Evolutionary conservation across 495 filamentous ascomycete species (phyloP).

Genomic region (Tuber umbilicatum): DNA sequence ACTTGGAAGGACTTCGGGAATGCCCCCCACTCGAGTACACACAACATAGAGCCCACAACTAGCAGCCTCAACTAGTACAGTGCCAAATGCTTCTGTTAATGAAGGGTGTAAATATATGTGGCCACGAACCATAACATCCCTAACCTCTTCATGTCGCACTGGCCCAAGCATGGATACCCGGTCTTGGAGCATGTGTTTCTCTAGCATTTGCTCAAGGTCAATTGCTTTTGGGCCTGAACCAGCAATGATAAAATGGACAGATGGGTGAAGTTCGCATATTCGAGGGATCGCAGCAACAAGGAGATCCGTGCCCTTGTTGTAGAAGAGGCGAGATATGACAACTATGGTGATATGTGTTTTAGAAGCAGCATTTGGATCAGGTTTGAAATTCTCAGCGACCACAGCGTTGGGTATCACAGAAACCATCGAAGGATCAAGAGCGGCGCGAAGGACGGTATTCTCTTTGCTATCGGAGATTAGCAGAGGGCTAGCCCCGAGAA

Average conservation of each 20-base stretch:
- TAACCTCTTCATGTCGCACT: slow-evolving; percentile 89
- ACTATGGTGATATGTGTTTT: slow-evolving; percentile 72
- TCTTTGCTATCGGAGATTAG: slow-evolving; percentile 64
- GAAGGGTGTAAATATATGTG: slow-evolving; percentile 95
- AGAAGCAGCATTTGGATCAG: slow-evolving; percentile 45
- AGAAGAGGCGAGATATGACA: slow-evolving; percentile 93
- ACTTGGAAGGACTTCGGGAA: slow-evolving; percentile 85
- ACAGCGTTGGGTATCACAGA: slow-evolving; percentile 97
- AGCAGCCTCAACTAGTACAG: slow-evolving; percentile 93
- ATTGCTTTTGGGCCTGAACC: slow-evolving; percentile 94
- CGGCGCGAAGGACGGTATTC: slow-evolving; percentile 91
- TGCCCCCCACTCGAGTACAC: slow-evolving; percentile 90
- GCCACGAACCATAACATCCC: slow-evolving; percentile 96
- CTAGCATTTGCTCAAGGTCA: slow-evolving; percentile 95
- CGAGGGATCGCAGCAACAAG: slow-evolving; percentile 89
- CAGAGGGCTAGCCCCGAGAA: slow-evolving; percentile 14
- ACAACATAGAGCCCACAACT: slow-evolving; percentile 94
- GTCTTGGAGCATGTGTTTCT: slow-evolving; percentile 90
- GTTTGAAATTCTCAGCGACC: slow-evolving; percentile 90
- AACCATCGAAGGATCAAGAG: slow-evolving; percentile 90
- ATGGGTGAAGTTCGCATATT: slow-evolving; percentile 77
- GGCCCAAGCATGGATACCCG: slow-evolving; percentile 85
- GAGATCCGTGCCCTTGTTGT: slow-evolving; percentile 96
- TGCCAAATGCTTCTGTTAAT: slow-evolving; percentile 93
- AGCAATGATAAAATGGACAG: slow-evolving; percentile 94